Conservation (phyloP, 164 flowering plant species). For the Vitis vinifera region ASM3070453v1 NC_081822.1:10712001-10712500, state of each 20-base stretch:
- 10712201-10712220: constrained; percentile 4
- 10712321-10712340: constrained; percentile 79
- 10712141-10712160: constrained; percentile 69
- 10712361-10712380: background rate
- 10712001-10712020: constrained; percentile 77
- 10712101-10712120: background rate
- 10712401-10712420: background rate
- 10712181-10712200: constrained; percentile 84
- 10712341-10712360: constrained; percentile 70
- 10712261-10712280: background rate
- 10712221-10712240: background rate
- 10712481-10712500: constrained; percentile 88
- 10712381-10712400: background rate
- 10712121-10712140: constrained; percentile 64
- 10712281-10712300: constrained; percentile 50
- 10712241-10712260: background rate
- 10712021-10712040: background rate
- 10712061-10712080: background rate
- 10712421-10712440: no score
- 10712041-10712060: background rate
- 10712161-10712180: constrained; percentile 89
- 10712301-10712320: constrained; percentile 77
- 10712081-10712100: background rate
- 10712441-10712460: constrained; percentile 34
- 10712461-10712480: constrained; percentile 73